Evolutionary conservation across 2,329 filamentous ascomycete species (phyloP), one percentile per base, ranked within the genome.

Genomic region (Fusarium marasasianum): DNA sequence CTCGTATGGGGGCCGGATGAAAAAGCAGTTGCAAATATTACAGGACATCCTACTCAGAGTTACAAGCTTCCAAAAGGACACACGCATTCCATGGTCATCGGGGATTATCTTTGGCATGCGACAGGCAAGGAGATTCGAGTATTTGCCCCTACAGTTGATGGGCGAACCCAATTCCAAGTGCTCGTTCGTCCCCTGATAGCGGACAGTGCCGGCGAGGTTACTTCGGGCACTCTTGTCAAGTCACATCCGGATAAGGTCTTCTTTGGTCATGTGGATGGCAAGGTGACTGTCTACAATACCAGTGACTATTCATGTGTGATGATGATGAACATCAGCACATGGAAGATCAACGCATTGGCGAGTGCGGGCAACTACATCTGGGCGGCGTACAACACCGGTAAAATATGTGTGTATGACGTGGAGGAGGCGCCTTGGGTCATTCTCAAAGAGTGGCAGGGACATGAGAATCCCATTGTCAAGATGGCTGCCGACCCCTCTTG

Each of bases 361-460:
- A 94, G 94, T 14, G 93, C 95, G 7, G 95, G 95, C 10, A 89
- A 91, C 69, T 90, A 94, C 78, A 86, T 99, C 2, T 99, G 96
- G 96, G 94, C 95, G 35, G 96, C 92, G 6, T 98, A 95, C 84
- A 98, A 96, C 81, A 98, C 94, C 0, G 96, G 96, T 22, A 97
- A 93, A 88, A 91, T 98, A 38, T 96, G 94, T 78, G 93, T 98
- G 13, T 99, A 98, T 82, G 95, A 99, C 81, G 93, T 94, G 17
- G 89, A 86, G 15, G 88, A 90, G 37, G 91, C 89, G n/a, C 96
- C 96, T 0, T 99, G 96, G 96, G 88, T 88, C 26, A 91, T 97
- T 33, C 92, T 94, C 83, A 99, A 99, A 81, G 96, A 98, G 79
- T 99, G 96, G 96, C 91, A 92, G 73, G 96, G 94, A 6, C 96